Conservation (phyloP, 768 basidiomycete species). For the Phylloporus rhodoxanthus region DNA sequence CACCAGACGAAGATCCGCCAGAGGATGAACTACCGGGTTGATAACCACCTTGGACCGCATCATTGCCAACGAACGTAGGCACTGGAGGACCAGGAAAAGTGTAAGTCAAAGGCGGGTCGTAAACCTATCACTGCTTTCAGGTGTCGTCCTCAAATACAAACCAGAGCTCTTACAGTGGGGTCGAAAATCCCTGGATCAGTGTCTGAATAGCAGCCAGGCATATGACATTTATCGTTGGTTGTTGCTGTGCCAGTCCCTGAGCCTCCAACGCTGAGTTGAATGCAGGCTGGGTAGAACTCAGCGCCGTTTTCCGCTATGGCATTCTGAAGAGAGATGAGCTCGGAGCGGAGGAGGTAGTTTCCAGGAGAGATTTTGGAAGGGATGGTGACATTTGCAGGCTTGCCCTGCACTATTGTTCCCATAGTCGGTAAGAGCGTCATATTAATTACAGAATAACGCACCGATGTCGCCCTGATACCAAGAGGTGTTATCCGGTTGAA, state of each 20-base stretch:
- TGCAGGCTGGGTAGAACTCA: constrained; percentile 30
- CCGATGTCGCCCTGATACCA: constrained; percentile 51
- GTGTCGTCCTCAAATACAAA: not conserved
- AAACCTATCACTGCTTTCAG: constrained; percentile 18
- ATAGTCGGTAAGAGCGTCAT: not conserved
- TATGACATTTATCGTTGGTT: constrained; percentile 39
- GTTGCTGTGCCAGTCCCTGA: constrained; percentile 18
- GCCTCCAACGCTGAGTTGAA: constrained; percentile 28
- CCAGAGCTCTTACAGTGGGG: constrained; percentile 31
- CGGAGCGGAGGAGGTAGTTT: constrained; percentile 70
- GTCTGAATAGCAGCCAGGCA: constrained; percentile 71
- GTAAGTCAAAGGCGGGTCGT: constrained; percentile 34
- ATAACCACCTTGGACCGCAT: constrained; percentile 11
- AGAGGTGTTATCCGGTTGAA: constrained; percentile 26
- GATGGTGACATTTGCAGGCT: constrained; percentile 37
- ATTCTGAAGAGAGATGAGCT: constrained; percentile 72
- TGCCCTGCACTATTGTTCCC: constrained; percentile 30
- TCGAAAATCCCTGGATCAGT: constrained; percentile 63
- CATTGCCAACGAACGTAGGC: constrained; percentile 35
- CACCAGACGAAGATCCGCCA: not conserved
- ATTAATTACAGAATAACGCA: constrained; percentile 26
- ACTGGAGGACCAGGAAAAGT: constrained; percentile 50
- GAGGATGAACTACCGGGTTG: constrained; percentile 10
- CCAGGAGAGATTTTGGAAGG: constrained; percentile 55
- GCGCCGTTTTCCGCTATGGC: constrained; percentile 53